phyloP scores from a whole-genome alignment of 1,139 yeast genomes.

The Suhomyces bokatorum region DNA sequence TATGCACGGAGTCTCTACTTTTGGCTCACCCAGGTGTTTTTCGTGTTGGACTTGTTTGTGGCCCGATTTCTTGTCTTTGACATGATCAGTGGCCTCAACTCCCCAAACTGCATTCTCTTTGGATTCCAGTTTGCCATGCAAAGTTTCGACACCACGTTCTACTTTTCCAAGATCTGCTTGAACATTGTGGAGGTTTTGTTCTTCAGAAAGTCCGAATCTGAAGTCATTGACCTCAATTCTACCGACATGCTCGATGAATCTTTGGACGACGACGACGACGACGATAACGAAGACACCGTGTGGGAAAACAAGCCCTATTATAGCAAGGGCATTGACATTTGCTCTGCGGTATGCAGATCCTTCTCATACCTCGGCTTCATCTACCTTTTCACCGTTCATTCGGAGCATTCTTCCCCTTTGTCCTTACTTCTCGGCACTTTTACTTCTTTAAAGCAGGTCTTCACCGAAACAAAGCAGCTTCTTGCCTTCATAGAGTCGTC shows the following conservation, averaged over 20 bases:
- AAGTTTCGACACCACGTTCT: constrained; percentile 54
- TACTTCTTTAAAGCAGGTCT: constrained; percentile 50
- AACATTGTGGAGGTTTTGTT: constrained; percentile 57
- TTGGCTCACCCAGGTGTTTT: constrained; percentile 41
- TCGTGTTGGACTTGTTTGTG: constrained; percentile 51
- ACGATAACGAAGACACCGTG: constrained; percentile 55
- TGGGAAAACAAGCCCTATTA: constrained; percentile 76
- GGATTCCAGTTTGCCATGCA: constrained; percentile 77
- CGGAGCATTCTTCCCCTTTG: constrained; percentile 61
- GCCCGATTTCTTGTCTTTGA: constrained; percentile 61
- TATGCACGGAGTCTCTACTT: constrained; percentile 24
- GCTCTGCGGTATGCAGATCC: constrained; percentile 44
- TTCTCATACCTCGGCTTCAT: constrained; percentile 35
- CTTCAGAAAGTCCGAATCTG: constrained; percentile 20
- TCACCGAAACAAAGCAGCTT: constrained; percentile 53
- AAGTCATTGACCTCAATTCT: constrained; percentile 5
- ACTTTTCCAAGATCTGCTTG: constrained; percentile 50
- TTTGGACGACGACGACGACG: constrained; percentile 24
- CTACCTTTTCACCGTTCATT: constrained; percentile 46
- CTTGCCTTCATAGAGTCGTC: constrained; percentile 60
- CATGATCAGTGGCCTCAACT: constrained; percentile 53
- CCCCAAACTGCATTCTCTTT: constrained; percentile 56
- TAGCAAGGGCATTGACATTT: constrained; percentile 58
- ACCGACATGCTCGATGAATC: constrained; percentile 3
- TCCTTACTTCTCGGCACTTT: constrained; percentile 69